phyloP scores from a whole-genome alignment of 176 grass and related monocot species.

The Elaeis guineensis region DNA sequence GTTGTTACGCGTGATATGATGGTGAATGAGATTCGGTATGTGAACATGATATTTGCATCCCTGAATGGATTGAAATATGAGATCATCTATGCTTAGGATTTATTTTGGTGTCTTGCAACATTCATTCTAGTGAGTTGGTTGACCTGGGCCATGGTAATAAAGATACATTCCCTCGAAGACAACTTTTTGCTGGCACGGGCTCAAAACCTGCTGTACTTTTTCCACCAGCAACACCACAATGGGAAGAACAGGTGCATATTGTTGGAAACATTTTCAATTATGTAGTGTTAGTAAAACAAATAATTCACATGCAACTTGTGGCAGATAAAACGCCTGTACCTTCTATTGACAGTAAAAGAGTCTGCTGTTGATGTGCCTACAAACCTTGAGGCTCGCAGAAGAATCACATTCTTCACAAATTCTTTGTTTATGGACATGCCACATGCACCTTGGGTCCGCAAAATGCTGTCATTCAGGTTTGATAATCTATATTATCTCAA shows the following conservation, averaged over 20 bases:
- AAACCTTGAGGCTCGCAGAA: constrained; percentile 89
- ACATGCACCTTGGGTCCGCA: constrained; percentile 77
- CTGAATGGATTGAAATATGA: neutral
- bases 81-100: too few species aligned
- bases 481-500: constrained; percentile 2
- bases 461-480: constrained; percentile 98
- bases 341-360: constrained; percentile 96
- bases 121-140: constrained; percentile 58
- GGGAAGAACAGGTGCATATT: constrained; percentile 75
- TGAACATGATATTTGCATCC: neutral
- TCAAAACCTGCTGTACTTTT: constrained; percentile 77
- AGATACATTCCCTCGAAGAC: constrained; percentile 76
- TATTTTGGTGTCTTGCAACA: neutral
- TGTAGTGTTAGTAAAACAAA: neutral
- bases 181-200: constrained; percentile 88
- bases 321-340: constrained; percentile 79
- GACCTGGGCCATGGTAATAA: constrained; percentile 85
- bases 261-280: neutral
- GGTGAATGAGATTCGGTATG: constrained; percentile 83
- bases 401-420: constrained; percentile 97
- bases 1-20: constrained; percentile 96
- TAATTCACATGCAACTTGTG: constrained; percentile 27
- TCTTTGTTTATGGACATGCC: constrained; percentile 99
- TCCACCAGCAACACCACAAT: constrained; percentile 71
- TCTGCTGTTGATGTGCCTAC: constrained; percentile 87